Base-by-base conservation (phyloP, 2,329 filamentous ascomycete species). In the Penicillium sp. region DNA sequence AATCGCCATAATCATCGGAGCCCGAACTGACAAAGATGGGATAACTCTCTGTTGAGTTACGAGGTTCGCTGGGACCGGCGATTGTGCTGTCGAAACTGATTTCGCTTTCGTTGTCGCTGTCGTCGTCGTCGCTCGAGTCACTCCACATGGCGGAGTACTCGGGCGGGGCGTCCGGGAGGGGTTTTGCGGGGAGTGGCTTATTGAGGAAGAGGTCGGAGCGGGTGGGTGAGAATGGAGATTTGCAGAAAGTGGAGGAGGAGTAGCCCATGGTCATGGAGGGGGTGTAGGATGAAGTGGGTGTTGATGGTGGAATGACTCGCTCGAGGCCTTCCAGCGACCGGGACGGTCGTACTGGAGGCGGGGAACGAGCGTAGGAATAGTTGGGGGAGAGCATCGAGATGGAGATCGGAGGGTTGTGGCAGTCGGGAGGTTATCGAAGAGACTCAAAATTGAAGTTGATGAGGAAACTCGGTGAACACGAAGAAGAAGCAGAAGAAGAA, bases 321-420 rank as follows among this genome's bases (percentile, higher is more conserved):
- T 79, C 76, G 28, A 79, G 64, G 10, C 76, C 76, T 65, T 77
- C 74, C 9, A 78, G 69, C 9, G 76, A 78, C 38, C 68, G 72
- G 26, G 74, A 77, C 2, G 72, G 73, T 45, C 70, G 71, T 24
- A 76, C 67, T 24, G 76, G 76, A 8, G 76, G 76, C 33, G 74
- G 66, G 56, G 68, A 69, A 50, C 73, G 70, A 37, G 64, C 51
- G 44, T 65, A 67, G 9, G 61, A 15, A 26, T 58, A 65, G 40
- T 64, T 65, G n/a, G 68, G 62, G 22, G 70, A 68, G 35, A 71
- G 44, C 71, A 75, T 73, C 47, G 40, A 53, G 47, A 19, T 19
- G 3, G 53, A 24, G 38, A 42, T 44, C 12, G 35, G 13, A 28
- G 24, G 30, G 26, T 37, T 49, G 38, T 22, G 12, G 26, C 17